Conservation (phyloP, 1,139 yeast genomes). For the Lodderomyces beijingensis region DNA sequence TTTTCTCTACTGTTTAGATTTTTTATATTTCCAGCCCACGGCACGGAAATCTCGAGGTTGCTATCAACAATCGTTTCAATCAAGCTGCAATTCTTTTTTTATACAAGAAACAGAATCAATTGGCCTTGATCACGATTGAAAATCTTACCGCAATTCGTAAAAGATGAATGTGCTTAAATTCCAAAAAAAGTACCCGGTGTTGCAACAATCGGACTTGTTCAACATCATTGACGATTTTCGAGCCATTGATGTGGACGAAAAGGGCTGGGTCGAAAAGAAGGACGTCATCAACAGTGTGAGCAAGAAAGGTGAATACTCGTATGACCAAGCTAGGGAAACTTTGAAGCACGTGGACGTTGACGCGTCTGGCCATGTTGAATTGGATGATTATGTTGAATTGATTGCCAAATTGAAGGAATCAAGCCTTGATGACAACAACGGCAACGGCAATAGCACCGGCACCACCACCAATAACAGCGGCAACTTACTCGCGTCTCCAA, state of each 20-base stretch:
- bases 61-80: no score
- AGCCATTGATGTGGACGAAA: conserved; percentile 79
- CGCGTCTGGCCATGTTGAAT: conserved; percentile 94
- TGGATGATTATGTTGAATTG: conserved; percentile 92
- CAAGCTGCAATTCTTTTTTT: no score
- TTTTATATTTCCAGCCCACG: no score
- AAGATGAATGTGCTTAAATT: conserved; percentile 48
- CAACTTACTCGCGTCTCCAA: background rate
- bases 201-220: conserved; percentile 84
- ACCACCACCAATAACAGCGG: conserved; percentile 11
- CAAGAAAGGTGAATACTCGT: conserved; percentile 71
- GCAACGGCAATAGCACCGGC: conserved; percentile 13
- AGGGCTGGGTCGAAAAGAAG: conserved; percentile 95
- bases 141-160: background rate
- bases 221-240: conserved; percentile 74
- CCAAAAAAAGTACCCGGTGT: conserved; percentile 79
- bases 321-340: conserved; percentile 92
- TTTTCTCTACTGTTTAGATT: no score
- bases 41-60: no score
- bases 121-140: no score
- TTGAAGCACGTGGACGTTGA: conserved; percentile 87
- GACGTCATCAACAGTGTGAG: conserved; percentile 82
- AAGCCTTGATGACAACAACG: conserved; percentile 13
- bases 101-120: no score
- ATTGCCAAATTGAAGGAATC: conserved; percentile 69